Base-by-base conservation (phyloP, 352 stramenopile genomes). In the Globisporangium alternatum region DNA sequence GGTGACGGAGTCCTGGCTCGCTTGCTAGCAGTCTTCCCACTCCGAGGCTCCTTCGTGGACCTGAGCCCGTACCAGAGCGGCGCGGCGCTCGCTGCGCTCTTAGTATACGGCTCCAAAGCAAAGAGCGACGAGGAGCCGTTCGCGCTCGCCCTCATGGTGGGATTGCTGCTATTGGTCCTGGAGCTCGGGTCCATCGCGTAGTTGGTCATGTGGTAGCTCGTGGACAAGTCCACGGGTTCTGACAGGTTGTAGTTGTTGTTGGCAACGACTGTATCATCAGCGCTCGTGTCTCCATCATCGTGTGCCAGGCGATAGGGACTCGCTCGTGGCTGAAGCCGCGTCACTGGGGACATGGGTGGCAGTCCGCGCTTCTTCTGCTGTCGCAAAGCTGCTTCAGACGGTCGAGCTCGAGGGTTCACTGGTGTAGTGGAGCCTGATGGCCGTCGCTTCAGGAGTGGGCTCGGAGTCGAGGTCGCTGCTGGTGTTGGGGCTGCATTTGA, bases 131-230 rank as follows among this genome's bases (percentile, higher is more conserved):
- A 19, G 4, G 51, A 41, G 15, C 13, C 21, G 17, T 47, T 56
- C 7, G 13, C 45, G 31, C 44, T 41, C 9, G 8, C 17, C 17
- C n/a, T 31, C 28, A 51, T n/a, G 17, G 33, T 49, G 35, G 10
- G 9, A 28, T 53, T 60, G 17, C 10, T 43, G 48, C 19, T 44
- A 4, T 28, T n/a, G 17, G 21, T 13, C 2, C 13, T 37, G 31
- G 10, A 28, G 22, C 2, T 39, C 2, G 49, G 7, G 8, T 62
- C 33, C 1, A 35, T 52, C 41, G 47, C 45, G 25, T 54, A 67
- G 44, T 54, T 62, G 3, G 33, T 45, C n/a, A 28, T 58, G 9
- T 39, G 56, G 62, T 63, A 67, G 62, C 54, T 67, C 15, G 21
- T 56, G 1, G 62, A 37, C 22, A 67, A 35, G 10, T 67, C 62